A percentile compares a stretch with the other conserved stretches of the same genome.
Evolutionary conservation across 2,329 filamentous ascomycete genomes (phyloP).

Genomic region (Pseudogymnoascus sp.): DNA sequence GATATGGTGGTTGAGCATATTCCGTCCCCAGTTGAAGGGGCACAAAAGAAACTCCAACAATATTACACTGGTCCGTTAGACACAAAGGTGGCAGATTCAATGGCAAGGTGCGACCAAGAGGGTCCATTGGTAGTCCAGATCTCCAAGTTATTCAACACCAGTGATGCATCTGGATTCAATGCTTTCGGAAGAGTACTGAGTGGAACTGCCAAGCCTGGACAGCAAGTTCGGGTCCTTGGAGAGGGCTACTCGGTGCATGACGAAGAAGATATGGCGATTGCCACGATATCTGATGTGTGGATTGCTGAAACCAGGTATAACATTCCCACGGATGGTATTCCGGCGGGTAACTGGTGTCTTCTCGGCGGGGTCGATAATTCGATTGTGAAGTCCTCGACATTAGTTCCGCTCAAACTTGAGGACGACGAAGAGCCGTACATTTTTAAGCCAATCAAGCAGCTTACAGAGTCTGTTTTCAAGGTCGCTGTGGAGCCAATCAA

Average conservation of each 20-base stretch:
- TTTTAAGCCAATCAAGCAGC: constrained; percentile 86
- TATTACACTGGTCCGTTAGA: constrained; percentile 92
- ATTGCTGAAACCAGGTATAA: constrained; percentile 92
- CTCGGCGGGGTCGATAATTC: constrained; percentile 92
- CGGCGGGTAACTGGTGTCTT: constrained; percentile 89
- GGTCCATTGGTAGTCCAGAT: constrained; percentile 87
- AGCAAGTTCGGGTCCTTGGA: constrained; percentile 82
- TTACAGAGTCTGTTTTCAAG: constrained; percentile 96
- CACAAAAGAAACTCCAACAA: constrained; percentile 65
- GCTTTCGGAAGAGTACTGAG: constrained; percentile 89
- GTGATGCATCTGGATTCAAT: constrained; percentile 84
- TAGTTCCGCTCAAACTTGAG: constrained; percentile 71
- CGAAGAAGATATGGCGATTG: constrained; percentile 91
- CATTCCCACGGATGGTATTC: constrained; percentile 81
- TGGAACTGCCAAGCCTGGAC: constrained; percentile 73
- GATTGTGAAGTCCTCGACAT: constrained; percentile 92
- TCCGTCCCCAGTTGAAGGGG: constrained; percentile 75
- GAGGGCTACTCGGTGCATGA: constrained; percentile 95
- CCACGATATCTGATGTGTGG: constrained; percentile 77
- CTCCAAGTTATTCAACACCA: constrained; percentile 85
- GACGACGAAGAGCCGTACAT: constrained; percentile 91
- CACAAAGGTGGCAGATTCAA: constrained; percentile 68
- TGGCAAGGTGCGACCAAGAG: constrained; percentile 77
- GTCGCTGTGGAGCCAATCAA: constrained; percentile 97
- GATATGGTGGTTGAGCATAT: constrained; percentile 91